phyloP scores from a whole-genome alignment of 164 flowering plant genomes.

The Tinospora cordifolia region DNA sequence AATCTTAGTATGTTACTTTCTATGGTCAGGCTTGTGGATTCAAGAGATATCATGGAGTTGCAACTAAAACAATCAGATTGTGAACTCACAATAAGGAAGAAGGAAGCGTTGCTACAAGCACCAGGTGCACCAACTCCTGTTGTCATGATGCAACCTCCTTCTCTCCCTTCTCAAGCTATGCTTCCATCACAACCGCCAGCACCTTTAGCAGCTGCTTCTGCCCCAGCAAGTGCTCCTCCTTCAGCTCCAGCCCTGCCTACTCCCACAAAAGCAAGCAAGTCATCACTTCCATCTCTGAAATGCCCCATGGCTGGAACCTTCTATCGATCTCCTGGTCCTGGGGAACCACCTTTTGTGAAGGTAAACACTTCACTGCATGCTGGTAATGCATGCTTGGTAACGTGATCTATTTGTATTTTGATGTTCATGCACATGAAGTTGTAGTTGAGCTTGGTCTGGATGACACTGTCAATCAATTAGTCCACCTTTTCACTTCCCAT shows the following conservation, averaged over 20 bases:
- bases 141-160: conserved; percentile 22
- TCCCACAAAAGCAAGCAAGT: conserved; percentile 30
- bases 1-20: conserved; percentile 5
- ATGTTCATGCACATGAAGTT: background rate
- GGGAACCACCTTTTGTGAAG: conserved; percentile 74
- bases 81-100: conserved; percentile 56
- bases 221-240: conserved; percentile 26
- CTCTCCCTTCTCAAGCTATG: conserved; percentile 25
- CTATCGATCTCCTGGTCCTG: conserved; percentile 57
- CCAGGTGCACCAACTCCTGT: conserved; percentile 27
- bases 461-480: background rate
- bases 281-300: conserved; percentile 54
- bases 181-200: conserved; percentile 30
- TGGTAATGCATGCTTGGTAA: too few species aligned
- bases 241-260: conserved; percentile 29
- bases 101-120: conserved; percentile 51
- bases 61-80: conserved; percentile 56
- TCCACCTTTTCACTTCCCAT: conserved; percentile 5
- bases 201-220: conserved; percentile 19
- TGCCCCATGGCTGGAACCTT: conserved; percentile 82
- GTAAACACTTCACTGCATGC: conserved; percentile 17
- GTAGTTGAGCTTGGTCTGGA: background rate
- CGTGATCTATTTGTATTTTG: background rate
- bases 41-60: conserved; percentile 61
- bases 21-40: conserved; percentile 62